A percentile compares a stretch with the other conserved stretches of the same genome.
phyloP scores from a whole-genome alignment of 441 rosid genomes.

The Isatis lusitanica region DNA sequence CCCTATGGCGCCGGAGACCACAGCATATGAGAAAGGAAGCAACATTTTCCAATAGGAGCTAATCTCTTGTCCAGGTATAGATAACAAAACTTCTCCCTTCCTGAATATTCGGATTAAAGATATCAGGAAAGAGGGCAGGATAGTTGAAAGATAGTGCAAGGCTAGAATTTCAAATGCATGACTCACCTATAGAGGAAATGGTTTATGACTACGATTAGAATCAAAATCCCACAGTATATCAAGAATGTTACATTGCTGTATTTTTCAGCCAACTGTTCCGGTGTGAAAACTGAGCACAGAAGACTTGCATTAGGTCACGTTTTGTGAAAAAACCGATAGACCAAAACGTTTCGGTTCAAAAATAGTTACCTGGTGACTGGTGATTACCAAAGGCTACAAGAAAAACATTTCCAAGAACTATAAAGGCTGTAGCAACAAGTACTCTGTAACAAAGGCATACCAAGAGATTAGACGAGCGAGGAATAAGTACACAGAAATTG shows the following conservation, averaged over 20 bases:
- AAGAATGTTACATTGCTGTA: slow-evolving; percentile 86
- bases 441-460: slow-evolving; percentile 53
- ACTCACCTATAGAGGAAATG: slow-evolving; percentile 79
- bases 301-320: slow-evolving; percentile 2
- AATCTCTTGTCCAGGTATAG: slow-evolving; percentile 72
- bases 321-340: neutral
- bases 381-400: slow-evolving; percentile 97
- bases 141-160: neutral
- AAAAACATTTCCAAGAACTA: slow-evolving; percentile 91
- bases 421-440: slow-evolving; percentile 86
- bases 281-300: slow-evolving; percentile 74
- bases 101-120: slow-evolving; percentile 42
- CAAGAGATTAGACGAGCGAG: slow-evolving; percentile 24
- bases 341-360: neutral
- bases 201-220: slow-evolving; percentile 63
- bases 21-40: slow-evolving; percentile 94
- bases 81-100: slow-evolving; percentile 79
- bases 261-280: slow-evolving; percentile 92
- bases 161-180: slow-evolving; percentile 4
- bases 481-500: neutral
- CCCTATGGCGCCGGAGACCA: slow-evolving; percentile 96
- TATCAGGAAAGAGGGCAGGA: neutral
- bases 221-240: slow-evolving; percentile 74
- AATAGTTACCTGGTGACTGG: slow-evolving; percentile 85
- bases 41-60: slow-evolving; percentile 80